These are phyloP conservation scores for Cytospora schulzeri DNA, from an alignment of 2,329 filamentous ascomycete species.

Conservation along the genomic window DNA sequence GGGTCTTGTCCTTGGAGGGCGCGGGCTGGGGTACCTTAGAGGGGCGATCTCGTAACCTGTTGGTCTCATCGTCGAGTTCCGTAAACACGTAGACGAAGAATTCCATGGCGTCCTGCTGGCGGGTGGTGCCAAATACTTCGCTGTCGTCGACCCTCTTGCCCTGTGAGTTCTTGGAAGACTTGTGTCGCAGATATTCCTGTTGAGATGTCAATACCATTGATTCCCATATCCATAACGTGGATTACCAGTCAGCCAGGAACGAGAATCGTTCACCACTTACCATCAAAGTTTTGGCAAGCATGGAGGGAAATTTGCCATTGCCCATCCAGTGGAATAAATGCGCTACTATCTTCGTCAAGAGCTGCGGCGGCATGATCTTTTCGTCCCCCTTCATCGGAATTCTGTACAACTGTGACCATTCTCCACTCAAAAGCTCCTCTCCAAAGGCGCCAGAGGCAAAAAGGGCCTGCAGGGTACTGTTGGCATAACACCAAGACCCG, in stretches of 20 bases:
- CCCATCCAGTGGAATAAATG: conserved; percentile 62
- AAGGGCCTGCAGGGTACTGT: conserved; percentile 83
- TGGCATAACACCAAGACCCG: conserved; percentile 86
- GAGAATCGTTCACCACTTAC: conserved; percentile 42
- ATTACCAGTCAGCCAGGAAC: neutral
- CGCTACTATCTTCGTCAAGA: conserved; percentile 62
- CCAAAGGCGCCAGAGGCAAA: conserved; percentile 72
- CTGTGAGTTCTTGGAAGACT: conserved; percentile 44
- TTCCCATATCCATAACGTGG: neutral
- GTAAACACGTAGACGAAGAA: conserved; percentile 83
- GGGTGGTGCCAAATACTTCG: conserved; percentile 66
- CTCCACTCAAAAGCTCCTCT: conserved; percentile 60
- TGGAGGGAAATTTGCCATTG: conserved; percentile 50
- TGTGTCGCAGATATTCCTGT: conserved; percentile 64
- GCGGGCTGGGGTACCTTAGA: conserved; percentile 30
- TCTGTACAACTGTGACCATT: conserved; percentile 67
- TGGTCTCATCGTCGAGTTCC: conserved; percentile 84
- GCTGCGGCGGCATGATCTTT: conserved; percentile 54
- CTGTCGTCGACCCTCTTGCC: conserved; percentile 30
- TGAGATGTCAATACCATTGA: neutral
- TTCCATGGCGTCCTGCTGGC: conserved; percentile 90
- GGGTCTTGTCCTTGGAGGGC: conserved; percentile 30
- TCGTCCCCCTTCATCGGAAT: conserved; percentile 66
- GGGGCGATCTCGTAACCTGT: conserved; percentile 53
- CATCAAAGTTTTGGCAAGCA: conserved; percentile 60